Evolutionary conservation across 306 rosid species (phyloP), one percentile per base, ranked within the genome.

Genomic region (Cucurbita ficifolia): DNA sequence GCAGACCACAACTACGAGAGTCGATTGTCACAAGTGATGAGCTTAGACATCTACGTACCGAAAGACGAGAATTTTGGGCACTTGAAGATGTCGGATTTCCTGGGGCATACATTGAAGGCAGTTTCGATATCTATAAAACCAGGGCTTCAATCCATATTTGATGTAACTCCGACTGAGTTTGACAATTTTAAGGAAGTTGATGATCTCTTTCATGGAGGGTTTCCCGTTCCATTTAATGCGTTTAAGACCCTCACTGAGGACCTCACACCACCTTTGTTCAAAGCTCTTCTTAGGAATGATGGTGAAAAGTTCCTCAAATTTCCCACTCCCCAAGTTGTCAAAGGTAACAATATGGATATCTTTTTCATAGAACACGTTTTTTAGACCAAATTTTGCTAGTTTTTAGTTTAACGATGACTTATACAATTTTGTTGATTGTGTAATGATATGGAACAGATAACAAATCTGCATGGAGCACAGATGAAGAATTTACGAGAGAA

Each of bases 401-500:
- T 29, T 29, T 29, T 29, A 29, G 33, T 29, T 29, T 29, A 29
- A 24, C 29, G 2, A 24, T 24, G 29, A 24, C 29, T 29, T 2
- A 29, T 12, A 58, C 21, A 59, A 13, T 7, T 59, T 14, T 60
- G 0, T 43, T 39, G 14, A 12, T 11, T 8, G 13, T 60, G 2
- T 16, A n/a, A 73, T 82, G 68, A 55, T 72, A 76, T 77, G 78
- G 86, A 60, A 78, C 75, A 93, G 98, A 86, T 79, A 85, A 87
- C 72, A 82, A 74, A 80, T 79, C 83, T 38, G 89, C 88, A 4
- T 93, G 98, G 97, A 88, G 88, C 65, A 88, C 94, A 0, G 98
- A 93, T 40, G 96, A 93, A 74, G 97, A 93, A 77, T 90, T 93
- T 79, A 84, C 94, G 3, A 88, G 97, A 82, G 97, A 93, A 77